Conservation (phyloP, 768 basidiomycete genomes). For the Trametes villosa region DNA sequence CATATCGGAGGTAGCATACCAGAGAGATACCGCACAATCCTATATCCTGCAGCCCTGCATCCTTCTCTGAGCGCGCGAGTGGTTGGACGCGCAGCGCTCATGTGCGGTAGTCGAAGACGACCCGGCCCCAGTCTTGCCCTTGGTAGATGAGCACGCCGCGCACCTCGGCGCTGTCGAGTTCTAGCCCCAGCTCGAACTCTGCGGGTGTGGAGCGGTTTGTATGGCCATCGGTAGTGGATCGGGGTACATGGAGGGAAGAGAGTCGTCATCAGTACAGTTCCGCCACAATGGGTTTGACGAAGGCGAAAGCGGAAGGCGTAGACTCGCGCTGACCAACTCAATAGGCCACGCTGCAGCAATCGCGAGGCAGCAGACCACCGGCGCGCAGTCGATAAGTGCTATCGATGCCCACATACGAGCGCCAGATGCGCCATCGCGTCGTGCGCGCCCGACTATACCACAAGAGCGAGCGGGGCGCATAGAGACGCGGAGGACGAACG, state of each 20-base stretch:
- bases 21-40: neutral
- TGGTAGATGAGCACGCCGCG: slow-evolving; percentile 78
- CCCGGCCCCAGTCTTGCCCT: slow-evolving; percentile 81
- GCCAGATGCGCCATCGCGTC: neutral
- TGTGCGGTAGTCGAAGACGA: slow-evolving; percentile 58
- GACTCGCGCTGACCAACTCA: neutral
- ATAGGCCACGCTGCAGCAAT: neutral
- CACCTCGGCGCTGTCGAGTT: slow-evolving; percentile 86
- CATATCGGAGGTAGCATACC: no score
- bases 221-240: neutral
- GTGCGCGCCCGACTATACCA: neutral
- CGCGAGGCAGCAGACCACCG: neutral
- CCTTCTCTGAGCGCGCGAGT: neutral
- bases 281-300: slow-evolving; percentile 7
- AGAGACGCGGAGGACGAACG: neutral
- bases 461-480: neutral
- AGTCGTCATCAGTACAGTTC: neutral
- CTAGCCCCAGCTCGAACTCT: slow-evolving; percentile 87
- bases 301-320: neutral
- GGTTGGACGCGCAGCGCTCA: slow-evolving; percentile 29
- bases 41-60: neutral
- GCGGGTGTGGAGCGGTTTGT: slow-evolving; percentile 3
- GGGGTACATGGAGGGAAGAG: neutral
- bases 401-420: neutral
- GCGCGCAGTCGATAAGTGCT: neutral